phyloP scores from a whole-genome alignment of 2,329 filamentous ascomycete genomes.

The Neospermospora avenae region DNA sequence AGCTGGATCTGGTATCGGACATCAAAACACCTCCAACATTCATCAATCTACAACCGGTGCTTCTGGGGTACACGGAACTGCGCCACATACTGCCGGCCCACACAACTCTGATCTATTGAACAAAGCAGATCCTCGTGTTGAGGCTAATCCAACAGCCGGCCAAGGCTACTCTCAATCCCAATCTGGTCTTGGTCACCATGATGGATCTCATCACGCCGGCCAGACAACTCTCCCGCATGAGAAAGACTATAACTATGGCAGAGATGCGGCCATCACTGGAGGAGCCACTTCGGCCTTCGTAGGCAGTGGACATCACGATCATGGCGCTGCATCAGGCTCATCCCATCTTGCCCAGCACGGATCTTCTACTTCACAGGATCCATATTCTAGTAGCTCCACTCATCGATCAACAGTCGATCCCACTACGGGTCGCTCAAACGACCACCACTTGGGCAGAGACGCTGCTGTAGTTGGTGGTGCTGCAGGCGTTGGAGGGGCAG shows the following conservation, averaged over 20 bases:
- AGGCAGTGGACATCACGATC: constrained; percentile 12
- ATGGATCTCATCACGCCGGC: not conserved
- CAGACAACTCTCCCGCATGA: not conserved
- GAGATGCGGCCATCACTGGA: constrained; percentile 12
- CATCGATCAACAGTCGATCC: constrained; percentile 30
- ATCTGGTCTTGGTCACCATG: not conserved
- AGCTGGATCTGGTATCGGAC: not conserved
- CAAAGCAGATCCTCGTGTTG: constrained; percentile 39
- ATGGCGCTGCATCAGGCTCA: not conserved
- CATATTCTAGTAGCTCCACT: not conserved
- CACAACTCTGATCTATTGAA: constrained; percentile 38
- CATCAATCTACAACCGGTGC: not conserved
- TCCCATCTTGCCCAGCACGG: not conserved
- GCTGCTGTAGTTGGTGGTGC: constrained; percentile 17
- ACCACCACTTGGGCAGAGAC: constrained; percentile 20
- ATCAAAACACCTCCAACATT: not conserved
- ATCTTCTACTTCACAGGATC: not conserved
- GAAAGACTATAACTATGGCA: constrained; percentile 16
- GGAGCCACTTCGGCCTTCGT: constrained; percentile 3
- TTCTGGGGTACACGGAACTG: constrained; percentile 15
- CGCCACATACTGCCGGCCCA: constrained; percentile 35
- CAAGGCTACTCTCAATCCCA: not conserved
- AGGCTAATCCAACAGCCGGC: constrained; percentile 22
- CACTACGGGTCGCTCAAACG: constrained; percentile 30
- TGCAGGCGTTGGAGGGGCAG: constrained; percentile 13